A percentile compares a stretch with the other conserved stretches of the same genome.
These are phyloP conservation scores for Lactifluus subvellereus DNA, from an alignment of 768 basidiomycete species.

Conservation along the genomic window DNA sequence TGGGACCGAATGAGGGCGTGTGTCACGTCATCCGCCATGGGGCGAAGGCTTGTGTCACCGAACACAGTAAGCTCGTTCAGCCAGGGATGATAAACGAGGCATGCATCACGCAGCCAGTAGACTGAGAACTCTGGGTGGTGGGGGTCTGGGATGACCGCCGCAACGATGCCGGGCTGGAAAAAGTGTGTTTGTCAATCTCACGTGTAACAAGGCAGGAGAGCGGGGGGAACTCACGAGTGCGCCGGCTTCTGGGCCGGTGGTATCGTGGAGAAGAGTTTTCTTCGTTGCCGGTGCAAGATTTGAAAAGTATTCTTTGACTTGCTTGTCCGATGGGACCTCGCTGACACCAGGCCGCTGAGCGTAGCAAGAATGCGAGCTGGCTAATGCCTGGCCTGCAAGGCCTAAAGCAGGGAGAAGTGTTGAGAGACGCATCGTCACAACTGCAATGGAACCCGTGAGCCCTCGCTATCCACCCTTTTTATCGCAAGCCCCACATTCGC, in stretches of 20 bases:
- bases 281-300: conserved; percentile 8
- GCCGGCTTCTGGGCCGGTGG: conserved; percentile 15
- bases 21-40: conserved; percentile 8
- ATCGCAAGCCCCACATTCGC: background rate
- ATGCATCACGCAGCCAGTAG: conserved; percentile 15
- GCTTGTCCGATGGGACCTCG: conserved; percentile 2
- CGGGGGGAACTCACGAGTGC: background rate
- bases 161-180: conserved; percentile 4
- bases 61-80: conserved; percentile 13
- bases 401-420: conserved; percentile 2
- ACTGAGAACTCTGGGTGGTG: conserved; percentile 14
- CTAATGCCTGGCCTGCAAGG: conserved; percentile 8
- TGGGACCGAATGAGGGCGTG: conserved; percentile 15
- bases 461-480: background rate
- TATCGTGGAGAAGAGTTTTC: conserved; percentile 12
- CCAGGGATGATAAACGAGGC: conserved; percentile 15
- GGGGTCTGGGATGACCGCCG: conserved; percentile 10
- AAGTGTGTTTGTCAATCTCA: background rate
- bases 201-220: background rate
- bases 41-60: conserved; percentile 13
- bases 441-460: background rate
- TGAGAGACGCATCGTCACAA: conserved; percentile 3
- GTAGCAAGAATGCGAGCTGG: background rate
- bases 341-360: background rate
- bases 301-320: conserved; percentile 9